Conservation (phyloP, 73 alveolate species). For the Symbiodinium pilosum region DNA sequence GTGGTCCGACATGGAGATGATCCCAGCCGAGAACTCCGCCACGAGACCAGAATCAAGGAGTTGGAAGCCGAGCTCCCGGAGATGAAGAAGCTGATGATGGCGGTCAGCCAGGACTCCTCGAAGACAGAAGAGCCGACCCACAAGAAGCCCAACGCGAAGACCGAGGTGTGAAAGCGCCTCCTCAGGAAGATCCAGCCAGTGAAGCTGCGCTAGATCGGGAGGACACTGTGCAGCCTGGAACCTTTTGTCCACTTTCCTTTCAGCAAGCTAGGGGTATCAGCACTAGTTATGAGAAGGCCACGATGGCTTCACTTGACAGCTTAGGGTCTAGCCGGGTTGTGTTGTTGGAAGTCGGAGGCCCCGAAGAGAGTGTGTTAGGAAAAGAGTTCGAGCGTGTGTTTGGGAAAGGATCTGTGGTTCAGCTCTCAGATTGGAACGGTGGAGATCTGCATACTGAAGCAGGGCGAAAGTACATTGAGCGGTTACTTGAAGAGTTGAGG, state of each 20-base stretch:
- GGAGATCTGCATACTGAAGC: background rate
- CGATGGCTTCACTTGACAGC: too few species aligned
- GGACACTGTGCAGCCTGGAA: too few species aligned
- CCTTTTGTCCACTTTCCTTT: background rate
- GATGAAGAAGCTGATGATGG: too few species aligned
- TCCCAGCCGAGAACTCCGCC: background rate
- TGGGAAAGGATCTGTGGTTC: background rate
- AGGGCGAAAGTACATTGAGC: background rate
- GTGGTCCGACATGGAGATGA: background rate
- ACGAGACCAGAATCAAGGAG: background rate
- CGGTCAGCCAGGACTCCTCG: background rate
- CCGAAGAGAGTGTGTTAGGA: background rate
- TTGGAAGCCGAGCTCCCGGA: background rate
- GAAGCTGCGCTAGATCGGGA: too few species aligned
- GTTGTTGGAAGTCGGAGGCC: slow-evolving; percentile 11
- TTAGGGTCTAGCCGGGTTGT: background rate
- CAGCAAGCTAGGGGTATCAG: background rate
- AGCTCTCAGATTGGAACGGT: slow-evolving; percentile 3
- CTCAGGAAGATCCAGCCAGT: background rate
- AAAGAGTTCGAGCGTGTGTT: background rate
- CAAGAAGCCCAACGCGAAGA: background rate
- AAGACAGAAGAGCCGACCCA: background rate
- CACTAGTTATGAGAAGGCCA: background rate
- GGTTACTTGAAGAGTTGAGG: background rate
- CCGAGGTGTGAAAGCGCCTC: background rate